Percentiles rank a stretch among this genome's conserved stretches.
These are phyloP conservation scores for Friedmanniomyces simplex DNA, from an alignment of 495 filamentous ascomycete species.

Conservation along the genomic window DNA sequence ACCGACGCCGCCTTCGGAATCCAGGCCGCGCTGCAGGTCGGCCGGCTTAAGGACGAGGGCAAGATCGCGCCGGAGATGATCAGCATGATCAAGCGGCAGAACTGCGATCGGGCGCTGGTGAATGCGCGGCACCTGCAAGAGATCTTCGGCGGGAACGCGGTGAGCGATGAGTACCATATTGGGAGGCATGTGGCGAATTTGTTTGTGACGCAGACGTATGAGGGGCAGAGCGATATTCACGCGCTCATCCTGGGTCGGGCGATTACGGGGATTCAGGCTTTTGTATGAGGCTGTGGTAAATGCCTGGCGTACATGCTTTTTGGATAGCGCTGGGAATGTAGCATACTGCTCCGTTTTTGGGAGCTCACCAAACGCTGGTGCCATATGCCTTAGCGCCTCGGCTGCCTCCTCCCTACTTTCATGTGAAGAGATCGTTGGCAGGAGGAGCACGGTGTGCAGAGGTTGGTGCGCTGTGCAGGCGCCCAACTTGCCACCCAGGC, in stretches of 20 bases:
- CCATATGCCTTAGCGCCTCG: too few relatives aligned
- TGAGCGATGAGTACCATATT: conserved; percentile 92
- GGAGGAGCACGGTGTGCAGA: too few relatives aligned
- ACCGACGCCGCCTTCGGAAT: conserved; percentile 88
- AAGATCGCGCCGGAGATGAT: conserved; percentile 92
- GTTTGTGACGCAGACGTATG: conserved; percentile 96
- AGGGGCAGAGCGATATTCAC: conserved; percentile 95
- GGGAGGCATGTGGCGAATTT: conserved; percentile 92
- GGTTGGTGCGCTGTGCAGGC: too few relatives aligned
- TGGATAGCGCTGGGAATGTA: background rate
- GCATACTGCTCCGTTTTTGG: background rate
- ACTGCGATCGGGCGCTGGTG: conserved; percentile 80
- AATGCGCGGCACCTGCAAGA: conserved; percentile 78
- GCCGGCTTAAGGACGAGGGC: conserved; percentile 83
- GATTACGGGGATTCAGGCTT: conserved; percentile 61
- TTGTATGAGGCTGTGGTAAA: conserved; percentile 22
- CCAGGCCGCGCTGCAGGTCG: conserved; percentile 78
- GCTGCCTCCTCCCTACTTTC: too few relatives aligned
- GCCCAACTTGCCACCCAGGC: too few relatives aligned
- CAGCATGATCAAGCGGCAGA: conserved; percentile 95
- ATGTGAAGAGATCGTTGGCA: too few relatives aligned
- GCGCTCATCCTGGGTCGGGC: conserved; percentile 59
- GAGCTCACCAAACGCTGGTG: too few relatives aligned
- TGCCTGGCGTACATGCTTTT: too few relatives aligned
- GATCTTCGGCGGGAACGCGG: conserved; percentile 92